These are phyloP conservation scores for Stemphylium beticola DNA, from an alignment of 2,329 filamentous ascomycete species.

Conservation along the genomic window DNA sequence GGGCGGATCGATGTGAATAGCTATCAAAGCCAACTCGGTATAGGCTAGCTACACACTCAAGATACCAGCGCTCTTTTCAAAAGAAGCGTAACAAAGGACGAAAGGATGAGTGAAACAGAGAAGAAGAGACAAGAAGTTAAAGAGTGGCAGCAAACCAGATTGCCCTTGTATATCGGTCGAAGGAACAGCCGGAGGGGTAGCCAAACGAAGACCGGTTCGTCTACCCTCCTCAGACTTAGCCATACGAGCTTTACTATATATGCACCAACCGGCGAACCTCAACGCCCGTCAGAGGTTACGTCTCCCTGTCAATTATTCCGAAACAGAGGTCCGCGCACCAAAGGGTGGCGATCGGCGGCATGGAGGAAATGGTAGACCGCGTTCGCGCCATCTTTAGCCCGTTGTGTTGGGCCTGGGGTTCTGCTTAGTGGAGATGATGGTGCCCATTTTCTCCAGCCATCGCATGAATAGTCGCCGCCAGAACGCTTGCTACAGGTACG, in stretches of 20 bases:
- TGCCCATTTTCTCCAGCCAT: not conserved
- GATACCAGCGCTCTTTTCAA: constrained; percentile 25
- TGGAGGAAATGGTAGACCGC: constrained; percentile 36
- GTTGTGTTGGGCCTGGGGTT: constrained; percentile 15
- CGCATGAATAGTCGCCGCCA: too few relatives aligned
- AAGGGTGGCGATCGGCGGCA: constrained; percentile 38
- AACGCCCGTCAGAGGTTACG: constrained; percentile 2
- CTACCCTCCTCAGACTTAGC: constrained; percentile 9
- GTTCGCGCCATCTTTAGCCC: constrained; percentile 25
- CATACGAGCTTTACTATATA: constrained; percentile 29
- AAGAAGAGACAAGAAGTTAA: constrained; percentile 19
- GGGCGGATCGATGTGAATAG: not conserved
- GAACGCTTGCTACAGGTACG: too few relatives aligned
- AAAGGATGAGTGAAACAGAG: constrained; percentile 4
- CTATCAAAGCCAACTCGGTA: constrained; percentile 11
- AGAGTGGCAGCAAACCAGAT: constrained; percentile 4
- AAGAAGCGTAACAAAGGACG: constrained; percentile 17
- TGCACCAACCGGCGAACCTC: constrained; percentile 13
- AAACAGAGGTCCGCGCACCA: constrained; percentile 30
- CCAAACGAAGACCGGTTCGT: constrained; percentile 23
- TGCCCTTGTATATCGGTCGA: constrained; percentile 17
- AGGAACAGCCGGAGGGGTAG: constrained; percentile 16
- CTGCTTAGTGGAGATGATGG: not conserved
- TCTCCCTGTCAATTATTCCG: constrained; percentile 27
- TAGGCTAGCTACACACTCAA: constrained; percentile 3